Percentiles rank a stretch among this genome's conserved stretches.
phyloP scores from a whole-genome alignment of 2,329 filamentous ascomycete species.

The Graphilbum ipis-grandicollis region DNA sequence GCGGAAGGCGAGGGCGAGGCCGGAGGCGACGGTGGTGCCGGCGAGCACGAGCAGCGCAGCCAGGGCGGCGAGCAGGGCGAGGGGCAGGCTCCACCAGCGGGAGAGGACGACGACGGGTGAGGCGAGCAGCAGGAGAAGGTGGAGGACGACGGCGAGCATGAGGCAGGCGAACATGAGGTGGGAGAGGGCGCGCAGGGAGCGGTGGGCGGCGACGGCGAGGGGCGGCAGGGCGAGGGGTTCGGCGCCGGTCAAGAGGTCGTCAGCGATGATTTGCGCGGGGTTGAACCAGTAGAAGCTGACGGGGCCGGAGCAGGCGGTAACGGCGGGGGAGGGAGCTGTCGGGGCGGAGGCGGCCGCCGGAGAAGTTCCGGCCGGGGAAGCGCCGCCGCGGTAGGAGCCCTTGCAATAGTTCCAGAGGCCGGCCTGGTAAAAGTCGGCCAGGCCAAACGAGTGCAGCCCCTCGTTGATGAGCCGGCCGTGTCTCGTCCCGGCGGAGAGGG shows the following conservation, averaged over 20 bases:
- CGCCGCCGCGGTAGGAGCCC: slow-evolving; percentile 55
- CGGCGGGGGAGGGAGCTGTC: slow-evolving; percentile 35
- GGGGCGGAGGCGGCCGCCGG: too few species aligned
- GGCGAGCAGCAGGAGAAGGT: slow-evolving; percentile 55
- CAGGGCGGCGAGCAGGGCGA: slow-evolving; percentile 51
- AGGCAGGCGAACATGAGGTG: slow-evolving; percentile 85
- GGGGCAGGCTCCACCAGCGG: slow-evolving; percentile 45
- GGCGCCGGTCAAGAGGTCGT: slow-evolving; percentile 65
- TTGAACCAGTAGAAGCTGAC: slow-evolving; percentile 75
- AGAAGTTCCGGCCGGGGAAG: too few species aligned
- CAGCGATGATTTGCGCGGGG: slow-evolving; percentile 63
- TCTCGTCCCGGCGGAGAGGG: slow-evolving; percentile 64
- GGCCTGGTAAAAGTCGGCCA: slow-evolving; percentile 90
- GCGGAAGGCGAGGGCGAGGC: slow-evolving; percentile 68
- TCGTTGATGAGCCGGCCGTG: slow-evolving; percentile 67
- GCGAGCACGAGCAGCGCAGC: slow-evolving; percentile 47
- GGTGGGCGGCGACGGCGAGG: slow-evolving; percentile 54
- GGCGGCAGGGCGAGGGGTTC: slow-evolving; percentile 67
- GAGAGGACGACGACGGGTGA: slow-evolving; percentile 36
- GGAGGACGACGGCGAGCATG: slow-evolving; percentile 51
- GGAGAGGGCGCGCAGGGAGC: slow-evolving; percentile 56
- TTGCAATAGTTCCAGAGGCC: slow-evolving; percentile 89
- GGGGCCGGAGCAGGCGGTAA: slow-evolving; percentile 59
- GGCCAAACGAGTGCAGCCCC: slow-evolving; percentile 67
- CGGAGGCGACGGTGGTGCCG: slow-evolving; percentile 60